These are phyloP conservation scores for Sphagnum magellanicum DNA, from an alignment of 228 moss, liverwort and hornwort genomes.

Conservation along the genomic window DNA sequence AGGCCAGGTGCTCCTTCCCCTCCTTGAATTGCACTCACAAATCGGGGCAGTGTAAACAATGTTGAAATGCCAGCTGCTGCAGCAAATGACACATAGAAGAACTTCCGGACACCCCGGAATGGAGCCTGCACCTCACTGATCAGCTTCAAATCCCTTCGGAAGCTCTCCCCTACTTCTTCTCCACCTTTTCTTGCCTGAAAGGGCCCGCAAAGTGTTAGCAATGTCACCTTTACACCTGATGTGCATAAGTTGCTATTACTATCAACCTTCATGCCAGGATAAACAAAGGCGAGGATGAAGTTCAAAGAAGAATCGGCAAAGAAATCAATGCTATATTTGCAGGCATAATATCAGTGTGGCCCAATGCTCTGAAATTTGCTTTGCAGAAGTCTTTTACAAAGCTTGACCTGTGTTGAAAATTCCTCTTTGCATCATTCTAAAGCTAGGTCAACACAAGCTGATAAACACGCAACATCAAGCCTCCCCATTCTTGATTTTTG, in stretches of 20 bases:
- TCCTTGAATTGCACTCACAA: conserved; percentile 75
- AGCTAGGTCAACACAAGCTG: no score
- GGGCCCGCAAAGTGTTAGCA: conserved; percentile 1
- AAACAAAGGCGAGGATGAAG: no score
- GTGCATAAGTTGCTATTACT: background rate
- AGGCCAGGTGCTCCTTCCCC: conserved; percentile 79
- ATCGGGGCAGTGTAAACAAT: conserved; percentile 68
- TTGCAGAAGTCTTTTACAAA: no score
- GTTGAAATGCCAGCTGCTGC: conserved; percentile 80
- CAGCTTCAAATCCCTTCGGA: conserved; percentile 84
- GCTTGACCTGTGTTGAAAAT: no score
- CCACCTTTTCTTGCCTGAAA: conserved; percentile 91
- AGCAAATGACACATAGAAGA: conserved; percentile 81
- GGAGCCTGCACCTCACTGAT: conserved; percentile 98
- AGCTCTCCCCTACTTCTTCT: conserved; percentile 72
- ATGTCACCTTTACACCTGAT: background rate
- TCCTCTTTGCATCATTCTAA: no score
- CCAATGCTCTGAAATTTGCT: background rate
- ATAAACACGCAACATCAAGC: no score
- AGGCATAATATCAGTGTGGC: background rate
- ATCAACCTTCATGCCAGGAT: no score
- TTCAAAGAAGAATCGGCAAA: no score
- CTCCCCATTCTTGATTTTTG: no score
- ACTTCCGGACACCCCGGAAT: conserved; percentile 80
- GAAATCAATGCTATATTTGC: background rate